These are phyloP conservation scores for Trichoderma afroharzianum DNA, from an alignment of 2,329 filamentous ascomycete species.

Conservation along the genomic window DNA sequence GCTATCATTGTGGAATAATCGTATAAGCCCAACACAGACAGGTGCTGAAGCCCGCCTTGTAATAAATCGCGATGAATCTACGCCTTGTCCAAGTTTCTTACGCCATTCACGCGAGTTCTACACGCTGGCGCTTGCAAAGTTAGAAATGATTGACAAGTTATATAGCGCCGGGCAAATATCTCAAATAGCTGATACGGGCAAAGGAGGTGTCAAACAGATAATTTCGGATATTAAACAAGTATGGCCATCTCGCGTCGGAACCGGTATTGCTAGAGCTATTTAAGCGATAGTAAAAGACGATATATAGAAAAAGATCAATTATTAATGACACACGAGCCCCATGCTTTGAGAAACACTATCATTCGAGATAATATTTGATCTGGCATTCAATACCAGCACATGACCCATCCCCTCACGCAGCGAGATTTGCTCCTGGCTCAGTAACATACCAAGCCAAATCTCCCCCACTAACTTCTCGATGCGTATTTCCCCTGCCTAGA, in stretches of 20 bases:
- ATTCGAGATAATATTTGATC: background rate
- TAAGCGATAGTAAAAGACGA: background rate
- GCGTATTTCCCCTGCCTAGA: background rate
- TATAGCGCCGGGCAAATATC: background rate
- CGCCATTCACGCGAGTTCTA: background rate
- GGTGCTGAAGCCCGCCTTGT: background rate
- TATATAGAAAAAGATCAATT: background rate
- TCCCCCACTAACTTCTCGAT: background rate
- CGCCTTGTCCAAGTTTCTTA: background rate
- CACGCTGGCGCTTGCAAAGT: background rate
- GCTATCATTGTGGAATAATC: background rate
- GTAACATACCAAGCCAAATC: background rate
- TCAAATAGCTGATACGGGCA: background rate
- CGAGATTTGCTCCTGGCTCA: background rate
- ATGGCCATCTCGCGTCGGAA: background rate
- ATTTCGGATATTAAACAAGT: background rate
- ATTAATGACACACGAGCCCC: background rate
- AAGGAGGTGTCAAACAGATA: background rate
- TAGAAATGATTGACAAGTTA: background rate
- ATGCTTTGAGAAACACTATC: background rate
- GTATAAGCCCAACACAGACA: background rate
- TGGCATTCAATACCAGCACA: background rate
- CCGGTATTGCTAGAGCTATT: background rate
- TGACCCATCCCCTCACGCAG: background rate
- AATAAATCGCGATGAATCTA: background rate